Base-by-base conservation (phyloP, 2,329 filamentous ascomycete genomes). In the Cladosporium sp. region DNA sequence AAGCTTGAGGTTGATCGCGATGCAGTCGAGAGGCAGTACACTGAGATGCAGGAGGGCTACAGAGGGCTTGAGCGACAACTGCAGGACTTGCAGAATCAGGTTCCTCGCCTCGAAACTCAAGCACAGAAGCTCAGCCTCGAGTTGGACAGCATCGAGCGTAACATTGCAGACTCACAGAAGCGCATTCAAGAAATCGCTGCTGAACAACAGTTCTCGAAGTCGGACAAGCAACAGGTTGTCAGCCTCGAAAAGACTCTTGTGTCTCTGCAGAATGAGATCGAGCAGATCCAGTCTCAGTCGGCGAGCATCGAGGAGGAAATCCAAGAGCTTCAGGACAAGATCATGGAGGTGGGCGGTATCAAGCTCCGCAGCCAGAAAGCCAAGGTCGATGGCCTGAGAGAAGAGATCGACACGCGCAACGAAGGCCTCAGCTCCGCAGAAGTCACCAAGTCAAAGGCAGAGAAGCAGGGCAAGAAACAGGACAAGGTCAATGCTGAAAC, bases 331-430 rank as follows among this genome's bases (percentile, higher is more conserved):
- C 94, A 99, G 76, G 90, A 95, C 84, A 96, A 93, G 83, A 99
- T 99, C 74, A 98, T 99, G 95, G 90, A 97, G 78, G 90, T 97
- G 69, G 95, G 95, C 74, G 95, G 95, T 79, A 93, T 98, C 73
- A 93, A 92, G 79, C 87, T 99, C 21, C 89, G 95, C 64, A 87
- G 89, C 21, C 94, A 99, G 76, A 93, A 95, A 72, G 89, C 92
- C 67, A 96, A 91, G 82, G 93, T 99, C 37, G 94, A 98, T 75
- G 86, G 89, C 7, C 82, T 96, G 69, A 97, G 96, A 76, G 91
- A 93, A 72, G 89, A 96, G 75, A 93, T 98, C 65, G 83, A 89
- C 57, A 87, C 89, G 14, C 85, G 96, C 67, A 89, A 87, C 62
- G 94, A 98, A 69, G 89, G 92, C 68, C 88, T 92, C 44, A 96